These are phyloP conservation scores for Samsoniella hepiali DNA, from an alignment of 2,329 filamentous ascomycete species.

Conservation along the genomic window DNA sequence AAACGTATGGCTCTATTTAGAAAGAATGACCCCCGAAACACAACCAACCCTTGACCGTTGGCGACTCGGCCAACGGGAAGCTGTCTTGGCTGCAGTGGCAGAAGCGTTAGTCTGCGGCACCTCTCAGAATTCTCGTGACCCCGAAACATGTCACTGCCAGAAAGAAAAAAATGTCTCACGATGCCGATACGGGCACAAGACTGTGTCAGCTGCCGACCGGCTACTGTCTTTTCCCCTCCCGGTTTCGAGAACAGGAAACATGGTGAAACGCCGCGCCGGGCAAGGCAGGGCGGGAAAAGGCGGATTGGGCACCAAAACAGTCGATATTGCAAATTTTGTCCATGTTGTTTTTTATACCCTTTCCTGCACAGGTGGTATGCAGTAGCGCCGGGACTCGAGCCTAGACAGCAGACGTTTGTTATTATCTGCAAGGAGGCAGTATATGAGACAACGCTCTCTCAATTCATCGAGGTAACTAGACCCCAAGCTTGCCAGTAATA, in stretches of 20 bases:
- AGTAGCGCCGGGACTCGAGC: background rate
- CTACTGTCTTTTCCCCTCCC: background rate
- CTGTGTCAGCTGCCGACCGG: background rate
- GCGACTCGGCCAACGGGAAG: too few relatives aligned
- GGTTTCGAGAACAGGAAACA: background rate
- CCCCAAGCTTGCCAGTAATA: background rate
- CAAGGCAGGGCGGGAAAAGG: background rate
- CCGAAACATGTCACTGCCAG: background rate
- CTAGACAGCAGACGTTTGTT: background rate
- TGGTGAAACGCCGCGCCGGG: conserved; percentile 3
- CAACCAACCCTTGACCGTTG: too few relatives aligned
- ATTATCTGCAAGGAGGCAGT: conserved; percentile 6
- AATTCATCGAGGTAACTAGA: background rate
- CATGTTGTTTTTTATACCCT: background rate
- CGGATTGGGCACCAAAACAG: background rate
- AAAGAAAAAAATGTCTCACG: background rate
- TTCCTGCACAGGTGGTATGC: background rate
- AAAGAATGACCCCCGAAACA: too few relatives aligned
- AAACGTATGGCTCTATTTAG: too few relatives aligned
- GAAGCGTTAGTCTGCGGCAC: background rate
- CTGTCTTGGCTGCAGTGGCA: too few relatives aligned
- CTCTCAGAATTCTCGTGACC: background rate
- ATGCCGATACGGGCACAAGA: background rate
- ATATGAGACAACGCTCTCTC: background rate
- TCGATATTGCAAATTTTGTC: too few relatives aligned